Evolutionary conservation across 202 grass and related monocot genomes (phyloP).

Genomic region (Saccharum hybrid): DNA sequence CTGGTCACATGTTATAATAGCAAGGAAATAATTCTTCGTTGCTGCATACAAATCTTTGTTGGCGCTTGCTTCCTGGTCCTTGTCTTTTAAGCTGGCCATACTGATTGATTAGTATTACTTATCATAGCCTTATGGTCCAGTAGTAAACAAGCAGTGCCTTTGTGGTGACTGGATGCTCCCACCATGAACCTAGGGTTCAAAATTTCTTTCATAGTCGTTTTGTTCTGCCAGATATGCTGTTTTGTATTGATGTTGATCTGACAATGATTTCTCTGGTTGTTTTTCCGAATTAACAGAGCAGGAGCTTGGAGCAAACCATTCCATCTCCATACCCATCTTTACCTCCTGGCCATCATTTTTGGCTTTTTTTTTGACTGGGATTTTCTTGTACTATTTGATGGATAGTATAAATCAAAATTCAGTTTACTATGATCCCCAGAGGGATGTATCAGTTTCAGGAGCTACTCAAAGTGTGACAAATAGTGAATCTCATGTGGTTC

Average conservation of each 20-base stretch:
- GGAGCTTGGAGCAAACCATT: conserved; percentile 48
- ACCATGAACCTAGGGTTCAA: neutral
- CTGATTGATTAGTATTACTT: neutral
- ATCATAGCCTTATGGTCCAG: neutral
- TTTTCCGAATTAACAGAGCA: conserved; percentile 47
- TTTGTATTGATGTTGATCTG: conserved; percentile 28
- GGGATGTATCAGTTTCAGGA: conserved; percentile 61
- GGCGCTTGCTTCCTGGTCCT: neutral
- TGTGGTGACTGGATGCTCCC: neutral
- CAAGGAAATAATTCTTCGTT: neutral
- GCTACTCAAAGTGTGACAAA: conserved; percentile 59
- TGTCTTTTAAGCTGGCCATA: neutral
- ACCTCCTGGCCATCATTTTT: conserved; percentile 49
- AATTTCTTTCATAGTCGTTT: conserved; percentile 13
- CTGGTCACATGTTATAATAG: conserved; percentile 1
- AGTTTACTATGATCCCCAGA: conserved; percentile 75
- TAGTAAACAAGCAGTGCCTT: conserved; percentile 21
- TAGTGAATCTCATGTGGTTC: conserved; percentile 43
- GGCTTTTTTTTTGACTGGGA: conserved; percentile 47
- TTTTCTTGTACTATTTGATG: conserved; percentile 62
- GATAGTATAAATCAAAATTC: conserved; percentile 48
- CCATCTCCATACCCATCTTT: conserved; percentile 55
- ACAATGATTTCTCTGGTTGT: conserved; percentile 26
- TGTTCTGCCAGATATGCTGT: conserved; percentile 1
- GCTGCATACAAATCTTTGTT: conserved; percentile 16